Evolutionary conservation across 176 grass and related monocot genomes (phyloP).

Genomic region (Rhipidocladum racemiflorum): DNA sequence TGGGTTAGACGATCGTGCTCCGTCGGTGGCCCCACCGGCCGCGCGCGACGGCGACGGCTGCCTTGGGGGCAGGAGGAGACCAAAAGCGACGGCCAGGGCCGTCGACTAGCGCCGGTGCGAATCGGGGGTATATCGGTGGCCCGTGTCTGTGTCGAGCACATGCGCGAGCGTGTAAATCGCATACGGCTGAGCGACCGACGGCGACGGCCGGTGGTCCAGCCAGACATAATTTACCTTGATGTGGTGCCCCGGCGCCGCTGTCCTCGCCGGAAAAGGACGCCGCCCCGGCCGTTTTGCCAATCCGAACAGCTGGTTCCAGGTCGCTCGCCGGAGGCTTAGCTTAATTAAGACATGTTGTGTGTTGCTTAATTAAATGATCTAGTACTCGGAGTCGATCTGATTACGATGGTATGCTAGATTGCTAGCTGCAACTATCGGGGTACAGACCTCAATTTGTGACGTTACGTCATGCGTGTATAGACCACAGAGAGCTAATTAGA

Average conservation of each 20-base stretch:
- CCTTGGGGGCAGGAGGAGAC: background rate
- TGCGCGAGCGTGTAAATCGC: conserved; percentile 23
- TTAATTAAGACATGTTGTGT: background rate
- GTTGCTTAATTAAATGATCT: background rate
- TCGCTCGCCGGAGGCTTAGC: conserved; percentile 3
- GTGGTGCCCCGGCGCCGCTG: background rate
- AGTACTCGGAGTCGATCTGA: background rate
- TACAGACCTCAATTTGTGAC: background rate
- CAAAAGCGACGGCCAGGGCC: background rate
- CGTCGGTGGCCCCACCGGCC: background rate
- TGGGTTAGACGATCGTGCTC: conserved; percentile 22
- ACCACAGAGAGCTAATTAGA: too few species aligned
- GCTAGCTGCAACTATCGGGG: background rate
- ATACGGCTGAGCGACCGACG: conserved; percentile 4
- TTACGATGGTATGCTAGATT: background rate
- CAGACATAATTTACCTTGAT: background rate
- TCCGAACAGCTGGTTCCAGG: background rate
- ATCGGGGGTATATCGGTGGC: background rate
- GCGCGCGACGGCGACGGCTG: conserved; percentile 23
- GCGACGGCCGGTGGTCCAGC: conserved; percentile 22
- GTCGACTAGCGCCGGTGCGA: background rate
- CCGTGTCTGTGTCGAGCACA: background rate
- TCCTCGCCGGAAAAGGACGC: conserved; percentile 12
- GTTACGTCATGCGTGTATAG: too few species aligned
- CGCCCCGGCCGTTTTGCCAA: background rate